phyloP scores from a whole-genome alignment of 345 rosid species.

The Reutealis trisperma region DNA sequence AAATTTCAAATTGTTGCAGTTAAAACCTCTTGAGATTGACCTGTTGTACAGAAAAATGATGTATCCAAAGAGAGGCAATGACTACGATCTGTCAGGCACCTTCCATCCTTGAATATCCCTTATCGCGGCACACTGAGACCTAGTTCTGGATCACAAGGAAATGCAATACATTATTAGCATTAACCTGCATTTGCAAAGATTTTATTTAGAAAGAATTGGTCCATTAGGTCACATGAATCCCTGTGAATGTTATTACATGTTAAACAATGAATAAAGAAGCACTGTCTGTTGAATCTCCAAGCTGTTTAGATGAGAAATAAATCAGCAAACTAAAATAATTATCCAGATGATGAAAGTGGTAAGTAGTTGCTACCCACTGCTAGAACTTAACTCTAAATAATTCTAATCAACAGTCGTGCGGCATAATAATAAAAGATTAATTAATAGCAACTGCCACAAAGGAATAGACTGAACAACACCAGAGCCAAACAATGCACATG shows the following conservation, averaged over 20 bases:
- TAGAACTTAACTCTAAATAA: neutral
- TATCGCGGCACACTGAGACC: conserved; percentile 87
- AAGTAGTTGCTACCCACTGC: neutral
- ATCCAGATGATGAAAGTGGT: neutral
- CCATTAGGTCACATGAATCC: neutral
- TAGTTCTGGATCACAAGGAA: conserved; percentile 51
- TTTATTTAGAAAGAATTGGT: neutral
- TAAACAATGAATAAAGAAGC: neutral
- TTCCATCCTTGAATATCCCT: conserved; percentile 23
- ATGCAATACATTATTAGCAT: conserved; percentile 10
- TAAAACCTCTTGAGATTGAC: neutral
- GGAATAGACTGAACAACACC: neutral
- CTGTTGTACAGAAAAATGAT: conserved; percentile 1
- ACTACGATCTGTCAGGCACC: conserved; percentile 16
- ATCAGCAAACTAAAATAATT: neutral
- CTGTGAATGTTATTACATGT: neutral
- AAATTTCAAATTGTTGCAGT: conserved; percentile 14
- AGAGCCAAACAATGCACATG: neutral
- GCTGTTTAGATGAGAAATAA: neutral
- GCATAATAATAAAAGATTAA: neutral
- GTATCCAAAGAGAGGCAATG: conserved; percentile 12
- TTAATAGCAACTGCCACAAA: neutral
- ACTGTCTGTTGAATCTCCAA: neutral
- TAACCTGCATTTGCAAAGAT: neutral
- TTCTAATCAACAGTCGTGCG: neutral